These are phyloP conservation scores for Phytomonas francai DNA, from an alignment of 208 protist species.

Conservation along the genomic window DNA sequence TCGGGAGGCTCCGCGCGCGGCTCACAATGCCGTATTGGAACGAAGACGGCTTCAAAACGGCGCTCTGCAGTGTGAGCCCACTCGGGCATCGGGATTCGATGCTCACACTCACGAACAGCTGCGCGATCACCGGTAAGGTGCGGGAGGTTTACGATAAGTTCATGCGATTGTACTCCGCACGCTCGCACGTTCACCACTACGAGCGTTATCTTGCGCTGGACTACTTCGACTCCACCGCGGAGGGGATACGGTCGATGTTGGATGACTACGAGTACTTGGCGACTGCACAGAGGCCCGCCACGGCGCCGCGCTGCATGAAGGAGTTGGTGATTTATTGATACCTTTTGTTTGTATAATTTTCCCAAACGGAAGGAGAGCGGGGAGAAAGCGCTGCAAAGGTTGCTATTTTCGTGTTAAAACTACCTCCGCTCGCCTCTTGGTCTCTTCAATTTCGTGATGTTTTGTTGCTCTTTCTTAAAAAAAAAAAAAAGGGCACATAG, in stretches of 20 bases:
- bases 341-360: conserved; percentile 8
- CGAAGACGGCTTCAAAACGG: conserved; percentile 95
- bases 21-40: conserved; percentile 93
- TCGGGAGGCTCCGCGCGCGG: conserved; percentile 65
- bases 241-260: conserved; percentile 61
- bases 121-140: conserved; percentile 78
- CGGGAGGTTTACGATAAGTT: conserved; percentile 74
- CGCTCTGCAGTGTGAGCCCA: conserved; percentile 88
- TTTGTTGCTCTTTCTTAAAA: neutral
- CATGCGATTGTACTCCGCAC: conserved; percentile 84
- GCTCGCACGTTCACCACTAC: conserved; percentile 93
- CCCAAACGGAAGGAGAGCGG: neutral
- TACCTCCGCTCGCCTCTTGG: neutral
- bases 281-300: conserved; percentile 20
- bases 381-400: neutral
- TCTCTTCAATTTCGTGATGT: neutral
- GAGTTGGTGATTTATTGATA: conserved; percentile 74
- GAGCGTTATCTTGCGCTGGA: conserved; percentile 73
- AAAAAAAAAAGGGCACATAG: neutral
- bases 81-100: conserved; percentile 87
- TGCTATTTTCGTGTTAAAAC: neutral
- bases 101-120: conserved; percentile 92
- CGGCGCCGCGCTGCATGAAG: conserved; percentile 58
- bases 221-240: conserved; percentile 74
- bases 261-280: conserved; percentile 85